Base-by-base conservation (phyloP, 768 basidiomycete genomes). In the Pholiota molesta region DNA sequence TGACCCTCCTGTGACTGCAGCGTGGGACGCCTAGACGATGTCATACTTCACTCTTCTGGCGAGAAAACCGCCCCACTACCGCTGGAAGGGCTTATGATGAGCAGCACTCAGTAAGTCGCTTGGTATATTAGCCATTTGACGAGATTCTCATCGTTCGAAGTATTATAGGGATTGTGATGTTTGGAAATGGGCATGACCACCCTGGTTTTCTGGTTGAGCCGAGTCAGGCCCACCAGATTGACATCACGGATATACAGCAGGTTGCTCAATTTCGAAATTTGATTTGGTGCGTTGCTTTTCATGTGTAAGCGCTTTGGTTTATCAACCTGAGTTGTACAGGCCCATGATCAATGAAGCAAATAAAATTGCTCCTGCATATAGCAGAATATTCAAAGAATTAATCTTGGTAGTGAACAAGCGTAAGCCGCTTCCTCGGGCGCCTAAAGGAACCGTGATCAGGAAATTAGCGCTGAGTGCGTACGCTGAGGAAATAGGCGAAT, bases 381-480 rank as follows among this genome's bases (percentile, higher is more conserved):
- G 79, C 59, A 73, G 76, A n/a, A 75, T 84, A 7, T 83, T 83
- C 70, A 82, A 81, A 59, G 81, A 86, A 64, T 79, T 85, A 77
- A 79, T 86, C 40, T 51, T 85, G 49, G 73, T 84, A 14, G 73
- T 82, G 0, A 60, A 62, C 5, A 66, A 68, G 5, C 66, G 69
- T 17, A 77, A 76, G 26, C 83, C 81, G 0, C 73, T 86, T 57
- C 69, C 77, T 19, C 79, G 79, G 26, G 72, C 80, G 5, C 77
- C 75, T 0, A 87, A 86, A 66, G 81, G 82, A 0, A 84, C 82
- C 0, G 74, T 83, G 3, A 76, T 75, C 52, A 76, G 80, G 57
- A 81, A 81, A 60, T 75, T 77, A 4, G 78, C 81, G 0, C 56
- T 85, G 31, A 65, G 64, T 3, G 21, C 72, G 17, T 86, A 86